A percentile compares a stretch with the other conserved stretches of the same genome.
phyloP scores from a whole-genome alignment of 768 basidiomycete genomes.

The Gyrodon lividus region DNA sequence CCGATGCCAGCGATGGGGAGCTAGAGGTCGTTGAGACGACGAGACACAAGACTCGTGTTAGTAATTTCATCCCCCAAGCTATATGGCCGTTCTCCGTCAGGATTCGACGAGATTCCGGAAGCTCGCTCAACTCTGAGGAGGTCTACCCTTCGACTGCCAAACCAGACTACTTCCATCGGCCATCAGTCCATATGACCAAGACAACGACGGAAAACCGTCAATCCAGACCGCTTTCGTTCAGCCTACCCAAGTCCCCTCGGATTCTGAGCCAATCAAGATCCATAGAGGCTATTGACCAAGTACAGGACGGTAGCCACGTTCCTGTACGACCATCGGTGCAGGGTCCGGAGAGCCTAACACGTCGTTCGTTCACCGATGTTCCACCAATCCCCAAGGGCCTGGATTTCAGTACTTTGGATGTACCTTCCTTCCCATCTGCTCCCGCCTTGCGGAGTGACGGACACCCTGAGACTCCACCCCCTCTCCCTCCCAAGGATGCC shows the following conservation, averaged over 20 bases:
- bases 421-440: constrained; percentile 13
- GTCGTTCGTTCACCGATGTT: constrained; percentile 14
- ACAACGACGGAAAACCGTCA: constrained; percentile 6
- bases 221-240: constrained; percentile 20
- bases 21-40: constrained; percentile 32
- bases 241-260: constrained; percentile 20
- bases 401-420: constrained; percentile 7
- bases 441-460: constrained; percentile 12
- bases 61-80: constrained; percentile 54
- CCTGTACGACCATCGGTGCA: constrained; percentile 12
- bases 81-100: constrained; percentile 47
- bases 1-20: constrained; percentile 42
- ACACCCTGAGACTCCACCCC: constrained; percentile 25
- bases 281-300: constrained; percentile 25
- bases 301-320: neutral
- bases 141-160: constrained; percentile 9
- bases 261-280: constrained; percentile 23
- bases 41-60: constrained; percentile 46
- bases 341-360: constrained; percentile 13
- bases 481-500: constrained; percentile 29
- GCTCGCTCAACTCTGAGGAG: constrained; percentile 30
- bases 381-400: constrained; percentile 5
- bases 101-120: constrained; percentile 36
- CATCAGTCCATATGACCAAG: constrained; percentile 9
- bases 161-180: constrained; percentile 23